Evolutionary conservation across 345 rosid species (phyloP), one percentile per base, ranked within the genome.

Genomic region (Rhizophora mangle): DNA sequence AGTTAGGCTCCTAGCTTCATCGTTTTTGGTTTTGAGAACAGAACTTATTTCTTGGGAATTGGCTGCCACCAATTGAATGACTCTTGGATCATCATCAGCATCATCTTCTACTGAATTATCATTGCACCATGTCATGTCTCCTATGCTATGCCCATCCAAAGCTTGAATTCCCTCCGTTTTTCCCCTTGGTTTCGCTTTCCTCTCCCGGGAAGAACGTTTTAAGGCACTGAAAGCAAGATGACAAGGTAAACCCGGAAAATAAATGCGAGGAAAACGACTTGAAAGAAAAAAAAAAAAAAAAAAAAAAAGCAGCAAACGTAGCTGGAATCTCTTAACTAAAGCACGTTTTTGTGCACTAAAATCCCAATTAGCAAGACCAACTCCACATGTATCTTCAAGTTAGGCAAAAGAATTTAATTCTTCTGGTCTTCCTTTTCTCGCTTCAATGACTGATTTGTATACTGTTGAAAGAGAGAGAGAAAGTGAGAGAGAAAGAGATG

Each of bases 71-170:
- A 82, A 54, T 26, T 74, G 79, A 55, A 78, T 36, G 37, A 29
- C 72, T 24, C 75, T 68, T 69, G 75, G 27, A 13, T 55, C 59
- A 39, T 39, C 15, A 10, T 9, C 86, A 34, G 15, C 46, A 39
- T 79, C 83, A 55, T 39, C 47, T 8, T 39, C 47, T 8, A 74
- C 88, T n/a, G 89, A 68, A 56, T 71, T 80, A 72, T 63, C 78
- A 71, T 80, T 82, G 76, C 87, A 84, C 92, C 96, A 85, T 74
- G 88, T 73, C 93, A 89, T 89, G 51, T 82, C 84, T 77, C 62
- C 59, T 43, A 30, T 57, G 68, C 71, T 72, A 22, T 59, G 73
- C 77, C 64, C 57, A 49, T 54, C 64, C 79, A 2, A 34, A 34
- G 37, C 75, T 77, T 72, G 75, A 34, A 61, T 68, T 63, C 68